These are phyloP conservation scores for Perkinsus olseni DNA, from an alignment of 169 alveolate genomes.

Conservation along the genomic window DNA sequence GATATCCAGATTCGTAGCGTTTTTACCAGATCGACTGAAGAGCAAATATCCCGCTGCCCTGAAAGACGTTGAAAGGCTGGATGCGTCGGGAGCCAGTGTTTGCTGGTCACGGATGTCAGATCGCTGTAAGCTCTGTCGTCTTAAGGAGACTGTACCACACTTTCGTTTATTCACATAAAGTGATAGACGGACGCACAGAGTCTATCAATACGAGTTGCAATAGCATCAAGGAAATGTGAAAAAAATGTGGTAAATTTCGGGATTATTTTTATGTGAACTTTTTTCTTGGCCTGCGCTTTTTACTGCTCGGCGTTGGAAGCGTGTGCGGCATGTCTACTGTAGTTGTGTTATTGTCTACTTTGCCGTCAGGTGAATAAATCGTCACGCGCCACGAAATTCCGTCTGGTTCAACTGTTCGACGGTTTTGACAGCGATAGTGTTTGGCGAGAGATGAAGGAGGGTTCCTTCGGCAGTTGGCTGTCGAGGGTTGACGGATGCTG, in stretches of 20 bases:
- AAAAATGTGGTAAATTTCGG: too few relatives aligned
- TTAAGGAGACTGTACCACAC: too few relatives aligned
- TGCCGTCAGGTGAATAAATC: background rate
- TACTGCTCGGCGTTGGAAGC: too few relatives aligned
- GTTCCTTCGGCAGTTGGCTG: background rate
- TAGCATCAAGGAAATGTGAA: too few relatives aligned
- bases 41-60: background rate
- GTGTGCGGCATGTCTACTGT: too few relatives aligned
- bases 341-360: background rate
- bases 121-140: background rate
- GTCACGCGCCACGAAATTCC: background rate
- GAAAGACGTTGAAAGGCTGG: background rate
- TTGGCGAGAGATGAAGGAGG: background rate
- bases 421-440: background rate
- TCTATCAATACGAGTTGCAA: too few relatives aligned
- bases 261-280: too few relatives aligned
- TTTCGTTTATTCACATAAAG: too few relatives aligned
- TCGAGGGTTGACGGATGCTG: background rate
- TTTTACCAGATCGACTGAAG: background rate
- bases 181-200: too few relatives aligned
- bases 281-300: too few relatives aligned
- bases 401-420: background rate
- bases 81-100: background rate
- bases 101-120: background rate
- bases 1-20: background rate